Evolutionary conservation across 371 early-diverging fungal genomes (phyloP).

Genomic region (Mucor plumbeus): DNA sequence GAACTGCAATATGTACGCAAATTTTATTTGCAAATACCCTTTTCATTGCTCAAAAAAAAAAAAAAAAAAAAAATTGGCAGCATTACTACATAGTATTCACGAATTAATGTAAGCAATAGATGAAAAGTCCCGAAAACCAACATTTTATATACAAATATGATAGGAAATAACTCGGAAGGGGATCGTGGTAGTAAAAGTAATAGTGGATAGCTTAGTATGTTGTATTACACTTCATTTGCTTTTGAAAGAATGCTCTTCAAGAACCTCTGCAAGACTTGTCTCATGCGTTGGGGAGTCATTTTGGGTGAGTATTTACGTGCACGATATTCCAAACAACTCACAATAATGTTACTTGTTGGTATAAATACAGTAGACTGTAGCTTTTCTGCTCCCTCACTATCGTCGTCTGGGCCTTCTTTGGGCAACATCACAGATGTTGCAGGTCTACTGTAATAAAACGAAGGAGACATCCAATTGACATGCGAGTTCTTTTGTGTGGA

Average conservation of each 20-base stretch:
- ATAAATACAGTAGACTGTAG: conserved; percentile 8
- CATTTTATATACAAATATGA: too few relatives aligned
- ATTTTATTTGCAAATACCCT: too few relatives aligned
- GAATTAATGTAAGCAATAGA: too few relatives aligned
- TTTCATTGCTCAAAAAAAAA: too few relatives aligned
- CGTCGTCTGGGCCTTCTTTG: not conserved
- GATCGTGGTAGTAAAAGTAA: too few relatives aligned
- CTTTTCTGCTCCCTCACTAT: not conserved
- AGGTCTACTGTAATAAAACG: conserved; percentile 50
- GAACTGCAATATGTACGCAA: too few relatives aligned
- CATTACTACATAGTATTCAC: too few relatives aligned
- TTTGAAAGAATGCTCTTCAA: conserved; percentile 47
- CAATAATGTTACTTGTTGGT: conserved; percentile 35
- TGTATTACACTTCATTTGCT: conserved; percentile 11
- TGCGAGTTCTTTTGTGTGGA: conserved; percentile 48
- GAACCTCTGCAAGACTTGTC: conserved; percentile 49
- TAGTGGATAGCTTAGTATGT: too few relatives aligned
- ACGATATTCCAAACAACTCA: conserved; percentile 47
- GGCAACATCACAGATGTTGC: conserved; percentile 42
- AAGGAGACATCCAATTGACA: conserved; percentile 52
- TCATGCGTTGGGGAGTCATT: conserved; percentile 50
- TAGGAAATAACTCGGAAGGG: too few relatives aligned
- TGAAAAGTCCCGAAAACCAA: too few relatives aligned
- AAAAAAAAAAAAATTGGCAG: too few relatives aligned
- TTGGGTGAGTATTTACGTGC: conserved; percentile 43